Evolutionary conservation across 352 stramenopile species (phyloP).

Genomic region (Phytophthora pistaciae): DNA sequence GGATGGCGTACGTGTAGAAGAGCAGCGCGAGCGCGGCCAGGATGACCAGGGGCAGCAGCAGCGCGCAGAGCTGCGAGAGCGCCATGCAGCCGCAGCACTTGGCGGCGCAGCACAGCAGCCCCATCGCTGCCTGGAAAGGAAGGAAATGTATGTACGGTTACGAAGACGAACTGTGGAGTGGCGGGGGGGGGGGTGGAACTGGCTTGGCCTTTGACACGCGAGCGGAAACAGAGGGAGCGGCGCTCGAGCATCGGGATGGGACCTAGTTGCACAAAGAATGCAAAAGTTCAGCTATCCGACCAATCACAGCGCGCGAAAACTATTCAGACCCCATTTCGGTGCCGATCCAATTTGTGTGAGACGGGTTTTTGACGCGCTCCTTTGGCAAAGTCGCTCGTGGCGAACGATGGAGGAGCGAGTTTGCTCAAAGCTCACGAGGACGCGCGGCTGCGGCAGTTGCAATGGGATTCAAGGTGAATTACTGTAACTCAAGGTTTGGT

Average conservation of each 20-base stretch:
- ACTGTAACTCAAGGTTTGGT: not conserved
- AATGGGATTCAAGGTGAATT: not conserved
- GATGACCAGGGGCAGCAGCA: slow-evolving; percentile 65
- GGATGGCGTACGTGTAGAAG: slow-evolving; percentile 79
- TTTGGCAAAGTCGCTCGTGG: slow-evolving; percentile 13
- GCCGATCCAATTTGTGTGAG: slow-evolving; percentile 7
- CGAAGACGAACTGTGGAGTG: not conserved
- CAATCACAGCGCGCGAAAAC: not conserved
- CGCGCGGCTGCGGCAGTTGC: not conserved
- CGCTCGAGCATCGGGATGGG: slow-evolving; percentile 23
- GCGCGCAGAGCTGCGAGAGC: slow-evolving; percentile 71
- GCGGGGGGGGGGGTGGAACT: slow-evolving; percentile 33
- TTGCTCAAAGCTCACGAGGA: not conserved
- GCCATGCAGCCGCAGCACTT: slow-evolving; percentile 86
- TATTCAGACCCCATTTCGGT: slow-evolving; percentile 17
- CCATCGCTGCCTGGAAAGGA: slow-evolving; percentile 34
- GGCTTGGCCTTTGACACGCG: slow-evolving; percentile 16
- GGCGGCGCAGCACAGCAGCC: slow-evolving; percentile 56
- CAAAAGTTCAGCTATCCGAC: not conserved
- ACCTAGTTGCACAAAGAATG: not conserved
- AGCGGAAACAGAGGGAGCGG: slow-evolving; percentile 5
- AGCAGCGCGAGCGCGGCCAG: slow-evolving; percentile 60
- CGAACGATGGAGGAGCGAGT: not conserved
- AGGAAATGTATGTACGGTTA: not conserved
- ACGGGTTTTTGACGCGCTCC: slow-evolving; percentile 1